phyloP scores from a whole-genome alignment of 257 asterid genomes.

The Solanum virginianum region DNA sequence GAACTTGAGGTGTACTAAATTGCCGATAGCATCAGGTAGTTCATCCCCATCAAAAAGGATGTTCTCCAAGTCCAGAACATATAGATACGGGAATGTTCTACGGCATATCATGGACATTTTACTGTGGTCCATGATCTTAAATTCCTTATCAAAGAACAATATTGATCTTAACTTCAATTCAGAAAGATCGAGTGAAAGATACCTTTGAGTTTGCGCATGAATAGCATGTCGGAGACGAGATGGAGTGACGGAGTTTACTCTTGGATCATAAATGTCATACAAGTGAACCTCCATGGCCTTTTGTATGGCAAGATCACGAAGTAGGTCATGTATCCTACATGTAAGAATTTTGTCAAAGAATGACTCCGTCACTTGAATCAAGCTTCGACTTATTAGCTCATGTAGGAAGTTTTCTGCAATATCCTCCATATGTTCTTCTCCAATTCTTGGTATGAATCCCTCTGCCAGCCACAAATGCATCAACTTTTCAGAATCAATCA shows the following conservation, averaged over 20 bases:
- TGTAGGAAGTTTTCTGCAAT: not conserved
- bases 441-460: not conserved
- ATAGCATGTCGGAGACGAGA: not conserved
- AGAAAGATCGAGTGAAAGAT: not conserved
- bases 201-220: not conserved
- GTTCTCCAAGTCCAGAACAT: not conserved
- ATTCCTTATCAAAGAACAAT: not conserved
- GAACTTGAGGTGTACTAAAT: not conserved
- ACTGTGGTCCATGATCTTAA: not conserved
- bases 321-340: constrained; percentile 3
- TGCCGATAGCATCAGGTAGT: not conserved
- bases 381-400: not conserved
- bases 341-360: not conserved
- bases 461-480: not conserved
- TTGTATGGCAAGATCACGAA: not conserved
- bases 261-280: not conserved
- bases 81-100: not conserved
- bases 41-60: accelerated
- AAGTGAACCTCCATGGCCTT: not conserved
- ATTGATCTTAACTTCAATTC: not conserved
- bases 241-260: not conserved
- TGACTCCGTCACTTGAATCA: not conserved
- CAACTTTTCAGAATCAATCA: not conserved
- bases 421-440: not conserved
- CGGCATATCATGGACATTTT: not conserved